Conservation (phyloP, 2,329 filamentous ascomycete species). For the Malbranchea zuffiana region DNA sequence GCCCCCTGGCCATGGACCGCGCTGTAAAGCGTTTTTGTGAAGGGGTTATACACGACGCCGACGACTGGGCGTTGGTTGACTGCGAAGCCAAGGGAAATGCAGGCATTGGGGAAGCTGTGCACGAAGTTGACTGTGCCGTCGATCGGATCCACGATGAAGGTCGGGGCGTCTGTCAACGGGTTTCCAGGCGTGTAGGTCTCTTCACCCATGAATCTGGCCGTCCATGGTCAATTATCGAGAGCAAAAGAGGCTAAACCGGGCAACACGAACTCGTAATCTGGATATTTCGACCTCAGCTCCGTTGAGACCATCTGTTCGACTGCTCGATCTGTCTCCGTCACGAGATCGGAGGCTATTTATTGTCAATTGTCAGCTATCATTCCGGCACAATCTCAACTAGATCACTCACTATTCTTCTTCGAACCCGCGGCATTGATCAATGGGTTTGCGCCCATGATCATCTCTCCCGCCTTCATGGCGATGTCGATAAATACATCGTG, state of each 20-base stretch:
- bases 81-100: slow-evolving; percentile 49
- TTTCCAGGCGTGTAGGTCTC: slow-evolving; percentile 49
- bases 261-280: slow-evolving; percentile 37
- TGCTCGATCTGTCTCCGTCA: slow-evolving; percentile 53
- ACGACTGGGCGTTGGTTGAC: slow-evolving; percentile 41
- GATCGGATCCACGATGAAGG: slow-evolving; percentile 54
- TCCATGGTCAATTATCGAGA: not conserved
- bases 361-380: not conserved
- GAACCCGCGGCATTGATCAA: slow-evolving; percentile 28
- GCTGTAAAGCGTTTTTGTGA: slow-evolving; percentile 44
- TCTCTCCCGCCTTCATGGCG: slow-evolving; percentile 32
- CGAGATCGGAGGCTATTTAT: slow-evolving; percentile 45
- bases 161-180: slow-evolving; percentile 43
- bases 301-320: slow-evolving; percentile 49
- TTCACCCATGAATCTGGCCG: slow-evolving; percentile 43
- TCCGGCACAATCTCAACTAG: not conserved
- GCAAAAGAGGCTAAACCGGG: not conserved
- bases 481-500: slow-evolving; percentile 33
- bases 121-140: slow-evolving; percentile 57
- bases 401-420: slow-evolving; percentile 37
- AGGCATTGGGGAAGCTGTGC: slow-evolving; percentile 49
- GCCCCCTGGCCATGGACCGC: slow-evolving; percentile 47
- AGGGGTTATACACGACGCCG: slow-evolving; percentile 53
- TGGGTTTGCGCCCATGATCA: slow-evolving; percentile 35
- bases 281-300: slow-evolving; percentile 42